Conservation (phyloP, 1,139 yeast genomes). For the Candida freyschussii region DNA sequence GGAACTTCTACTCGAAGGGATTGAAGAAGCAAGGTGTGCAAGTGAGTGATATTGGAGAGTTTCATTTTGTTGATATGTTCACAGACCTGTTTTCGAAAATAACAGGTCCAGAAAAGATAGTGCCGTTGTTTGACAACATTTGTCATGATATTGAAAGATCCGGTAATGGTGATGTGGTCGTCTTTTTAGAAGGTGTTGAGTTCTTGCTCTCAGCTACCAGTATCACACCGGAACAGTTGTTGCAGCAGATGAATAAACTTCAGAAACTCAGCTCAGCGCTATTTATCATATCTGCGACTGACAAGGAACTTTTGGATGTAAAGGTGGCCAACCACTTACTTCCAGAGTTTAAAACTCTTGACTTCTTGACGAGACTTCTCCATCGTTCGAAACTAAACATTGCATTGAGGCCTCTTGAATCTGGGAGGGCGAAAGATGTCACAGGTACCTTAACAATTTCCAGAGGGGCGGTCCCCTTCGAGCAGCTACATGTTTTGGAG, state of each 20-base stretch:
- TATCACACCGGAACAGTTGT: slow-evolving; percentile 32
- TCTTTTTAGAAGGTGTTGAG: slow-evolving; percentile 48
- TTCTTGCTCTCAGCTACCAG: slow-evolving; percentile 41
- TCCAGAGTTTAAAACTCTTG: slow-evolving; percentile 41
- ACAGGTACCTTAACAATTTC: slow-evolving; percentile 65
- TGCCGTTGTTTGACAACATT: slow-evolving; percentile 28
- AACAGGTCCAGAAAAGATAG: slow-evolving; percentile 31
- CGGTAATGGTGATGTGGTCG: slow-evolving; percentile 3
- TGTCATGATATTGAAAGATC: slow-evolving; percentile 12
- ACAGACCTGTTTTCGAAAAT: slow-evolving; percentile 34
- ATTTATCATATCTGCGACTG: slow-evolving; percentile 32
- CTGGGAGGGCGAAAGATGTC: slow-evolving; percentile 81
- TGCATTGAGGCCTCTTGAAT: slow-evolving; percentile 58
- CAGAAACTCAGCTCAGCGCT: slow-evolving; percentile 35
- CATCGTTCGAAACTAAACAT: slow-evolving; percentile 49
- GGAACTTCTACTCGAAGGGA: slow-evolving; percentile 34
- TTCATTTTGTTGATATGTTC: slow-evolving; percentile 43
- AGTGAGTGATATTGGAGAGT: slow-evolving; percentile 25
- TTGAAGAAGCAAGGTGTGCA: slow-evolving; percentile 45
- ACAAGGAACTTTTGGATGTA: slow-evolving; percentile 38
- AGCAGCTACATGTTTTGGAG: slow-evolving; percentile 39
- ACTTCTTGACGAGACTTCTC: slow-evolving; percentile 35
- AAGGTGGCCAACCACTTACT: slow-evolving; percentile 30
- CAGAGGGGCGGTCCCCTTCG: slow-evolving; percentile 42
- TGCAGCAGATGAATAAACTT: slow-evolving; percentile 34